Evolutionary conservation across 2,329 filamentous ascomycete species (phyloP).

Genomic region (Pseudocercospora eumusae): DNA sequence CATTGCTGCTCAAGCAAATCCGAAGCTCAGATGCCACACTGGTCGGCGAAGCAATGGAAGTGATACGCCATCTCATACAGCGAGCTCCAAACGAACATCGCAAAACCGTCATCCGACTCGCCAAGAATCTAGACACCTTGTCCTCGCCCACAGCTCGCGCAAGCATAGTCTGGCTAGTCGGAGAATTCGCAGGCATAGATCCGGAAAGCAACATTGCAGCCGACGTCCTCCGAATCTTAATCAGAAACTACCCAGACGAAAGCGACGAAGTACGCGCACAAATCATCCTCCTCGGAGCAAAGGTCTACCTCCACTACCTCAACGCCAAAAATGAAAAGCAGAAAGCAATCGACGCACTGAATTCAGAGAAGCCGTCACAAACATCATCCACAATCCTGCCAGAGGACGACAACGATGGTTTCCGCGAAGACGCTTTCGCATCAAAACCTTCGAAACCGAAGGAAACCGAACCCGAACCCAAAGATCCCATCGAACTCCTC

Average conservation of each 20-base stretch:
- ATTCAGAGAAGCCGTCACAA: constrained; percentile 16
- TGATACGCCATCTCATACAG: constrained; percentile 93
- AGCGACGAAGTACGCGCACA: constrained; percentile 85
- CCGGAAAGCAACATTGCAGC: constrained; percentile 83
- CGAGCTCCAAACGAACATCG: constrained; percentile 79
- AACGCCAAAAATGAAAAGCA: constrained; percentile 58
- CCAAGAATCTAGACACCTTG: constrained; percentile 86
- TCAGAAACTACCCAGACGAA: constrained; percentile 82
- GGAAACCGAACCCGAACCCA: constrained; percentile 41
- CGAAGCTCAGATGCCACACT: constrained; percentile 83
- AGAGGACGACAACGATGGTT: constrained; percentile 30
- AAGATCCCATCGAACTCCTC: constrained; percentile 71
- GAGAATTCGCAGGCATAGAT: constrained; percentile 82
- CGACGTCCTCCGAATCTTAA: constrained; percentile 84
- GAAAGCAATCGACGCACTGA: constrained; percentile 35
- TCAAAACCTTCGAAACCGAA: constrained; percentile 19
- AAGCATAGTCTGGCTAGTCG: constrained; percentile 95
- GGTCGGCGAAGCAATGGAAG: constrained; percentile 89
- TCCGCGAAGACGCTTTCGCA: constrained; percentile 30
- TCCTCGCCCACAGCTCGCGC: constrained; percentile 86
- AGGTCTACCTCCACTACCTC: constrained; percentile 89
- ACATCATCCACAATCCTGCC: constrained; percentile 28
- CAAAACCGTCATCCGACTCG: constrained; percentile 82
- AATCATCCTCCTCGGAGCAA: constrained; percentile 89
- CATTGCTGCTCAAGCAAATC: constrained; percentile 81